Percentiles rank a stretch among this genome's conserved stretches.
phyloP scores from a whole-genome alignment of 257 asterid species.

The Solanum sitiens region DNA sequence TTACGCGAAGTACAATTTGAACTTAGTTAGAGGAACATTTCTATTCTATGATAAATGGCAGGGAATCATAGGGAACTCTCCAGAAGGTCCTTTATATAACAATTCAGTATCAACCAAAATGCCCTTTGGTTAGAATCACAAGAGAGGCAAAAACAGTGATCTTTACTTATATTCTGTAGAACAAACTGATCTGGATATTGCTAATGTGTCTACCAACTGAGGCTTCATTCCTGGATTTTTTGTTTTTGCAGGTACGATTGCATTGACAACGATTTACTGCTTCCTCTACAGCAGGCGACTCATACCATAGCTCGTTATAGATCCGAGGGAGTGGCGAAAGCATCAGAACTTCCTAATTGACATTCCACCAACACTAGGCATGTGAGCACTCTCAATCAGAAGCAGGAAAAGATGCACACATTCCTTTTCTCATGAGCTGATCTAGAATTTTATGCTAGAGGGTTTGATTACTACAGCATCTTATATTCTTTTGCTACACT shows the following conservation, averaged over 20 bases:
- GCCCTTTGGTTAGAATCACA: neutral
- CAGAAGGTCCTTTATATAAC: neutral
- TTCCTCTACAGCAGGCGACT: slow-evolving; percentile 16
- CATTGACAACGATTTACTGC: slow-evolving; percentile 43
- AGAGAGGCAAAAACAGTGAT: neutral
- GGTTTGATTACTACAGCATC: neutral
- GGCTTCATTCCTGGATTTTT: neutral
- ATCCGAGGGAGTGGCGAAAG: slow-evolving; percentile 33
- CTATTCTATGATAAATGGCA: neutral
- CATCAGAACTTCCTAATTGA: slow-evolving; percentile 24
- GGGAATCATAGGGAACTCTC: neutral
- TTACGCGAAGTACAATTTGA: neutral
- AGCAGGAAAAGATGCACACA: neutral
- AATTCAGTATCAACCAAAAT: neutral
- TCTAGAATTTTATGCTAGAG: neutral
- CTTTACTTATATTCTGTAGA: neutral
- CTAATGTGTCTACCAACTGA: neutral
- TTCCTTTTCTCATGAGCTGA: neutral
- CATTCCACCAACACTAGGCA: neutral
- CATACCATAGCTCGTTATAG: slow-evolving; percentile 37
- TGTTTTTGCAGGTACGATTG: slow-evolving; percentile 38
- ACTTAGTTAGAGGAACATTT: neutral
- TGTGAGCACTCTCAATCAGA: neutral
- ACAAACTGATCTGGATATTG: neutral
- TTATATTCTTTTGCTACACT: neutral